phyloP scores from a whole-genome alignment of 2,329 filamentous ascomycete species.

The Alternaria ethzedia region DNA sequence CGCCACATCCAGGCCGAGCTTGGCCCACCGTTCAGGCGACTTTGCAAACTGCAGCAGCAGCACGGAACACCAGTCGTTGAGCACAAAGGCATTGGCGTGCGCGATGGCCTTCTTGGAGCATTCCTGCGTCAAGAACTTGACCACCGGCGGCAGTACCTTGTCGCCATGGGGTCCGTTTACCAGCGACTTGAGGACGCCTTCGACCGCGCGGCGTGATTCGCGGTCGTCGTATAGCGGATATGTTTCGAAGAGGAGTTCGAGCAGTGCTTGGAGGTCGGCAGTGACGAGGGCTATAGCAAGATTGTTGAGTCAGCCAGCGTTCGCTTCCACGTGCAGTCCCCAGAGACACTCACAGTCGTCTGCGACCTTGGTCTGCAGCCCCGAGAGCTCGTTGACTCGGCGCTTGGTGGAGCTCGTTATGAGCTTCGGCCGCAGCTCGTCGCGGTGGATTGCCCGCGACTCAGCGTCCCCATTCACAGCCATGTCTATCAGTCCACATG shows the following conservation, averaged over 20 bases:
- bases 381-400: slow-evolving; percentile 53
- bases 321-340: neutral
- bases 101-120: slow-evolving; percentile 79
- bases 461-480: slow-evolving; percentile 46
- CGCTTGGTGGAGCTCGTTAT: slow-evolving; percentile 58
- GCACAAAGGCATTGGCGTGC: slow-evolving; percentile 79
- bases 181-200: slow-evolving; percentile 76
- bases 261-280: slow-evolving; percentile 58
- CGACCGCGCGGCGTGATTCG: slow-evolving; percentile 80
- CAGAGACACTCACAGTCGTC: slow-evolving; percentile 50
- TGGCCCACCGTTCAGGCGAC: slow-evolving; percentile 66
- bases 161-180: slow-evolving; percentile 66
- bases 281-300: slow-evolving; percentile 48
- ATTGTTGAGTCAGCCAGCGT: slow-evolving; percentile 17
- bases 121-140: slow-evolving; percentile 73
- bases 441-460: slow-evolving; percentile 40
- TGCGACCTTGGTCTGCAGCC: slow-evolving; percentile 52
- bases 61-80: slow-evolving; percentile 87
- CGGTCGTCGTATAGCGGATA: slow-evolving; percentile 88
- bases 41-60: slow-evolving; percentile 74
- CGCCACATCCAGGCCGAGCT: slow-evolving; percentile 70
- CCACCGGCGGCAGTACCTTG: slow-evolving; percentile 66
- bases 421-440: slow-evolving; percentile 49
- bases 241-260: slow-evolving; percentile 82
- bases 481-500: slow-evolving; percentile 45